Conservation (phyloP, 208 protist genomes). For the Acanthamoeba triangularis region DNA sequence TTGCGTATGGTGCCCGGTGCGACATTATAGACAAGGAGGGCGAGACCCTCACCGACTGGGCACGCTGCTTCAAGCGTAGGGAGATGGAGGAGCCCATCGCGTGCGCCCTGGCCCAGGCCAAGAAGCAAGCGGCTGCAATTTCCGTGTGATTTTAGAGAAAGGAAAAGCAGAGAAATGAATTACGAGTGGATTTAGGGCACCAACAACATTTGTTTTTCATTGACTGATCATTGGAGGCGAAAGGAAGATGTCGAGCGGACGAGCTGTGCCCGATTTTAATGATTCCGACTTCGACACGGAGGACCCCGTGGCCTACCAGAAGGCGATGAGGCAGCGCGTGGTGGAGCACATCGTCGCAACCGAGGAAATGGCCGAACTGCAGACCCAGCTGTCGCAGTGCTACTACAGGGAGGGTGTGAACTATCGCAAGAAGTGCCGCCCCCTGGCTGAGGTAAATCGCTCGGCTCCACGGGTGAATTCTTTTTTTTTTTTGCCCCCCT, state of each 20-base stretch:
- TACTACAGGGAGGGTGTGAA: constrained; percentile 43
- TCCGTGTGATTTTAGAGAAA: no score
- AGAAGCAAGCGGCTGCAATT: no score
- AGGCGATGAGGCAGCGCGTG: constrained; percentile 3
- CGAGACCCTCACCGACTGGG: no score
- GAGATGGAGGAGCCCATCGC: no score
- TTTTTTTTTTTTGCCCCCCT: not conserved
- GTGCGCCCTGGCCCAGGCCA: no score
- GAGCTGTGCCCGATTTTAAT: not conserved
- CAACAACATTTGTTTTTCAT: not conserved
- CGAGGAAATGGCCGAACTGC: constrained; percentile 43
- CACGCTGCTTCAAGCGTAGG: no score
- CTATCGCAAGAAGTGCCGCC: constrained; percentile 18
- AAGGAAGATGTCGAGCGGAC: constrained; percentile 35
- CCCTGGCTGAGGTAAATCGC: not conserved
- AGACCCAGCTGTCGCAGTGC: not conserved
- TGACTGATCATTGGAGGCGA: no score
- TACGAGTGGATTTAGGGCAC: not conserved
- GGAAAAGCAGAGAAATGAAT: no score
- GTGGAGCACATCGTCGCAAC: constrained; percentile 31
- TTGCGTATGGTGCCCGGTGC: no score
- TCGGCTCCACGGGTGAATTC: not conserved
- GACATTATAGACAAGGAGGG: no score
- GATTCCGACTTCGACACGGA: constrained; percentile 33
- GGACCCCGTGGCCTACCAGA: constrained; percentile 42